Base-by-base conservation (phyloP, 2,329 filamentous ascomycete genomes). In the Fusarium sp. region DNA sequence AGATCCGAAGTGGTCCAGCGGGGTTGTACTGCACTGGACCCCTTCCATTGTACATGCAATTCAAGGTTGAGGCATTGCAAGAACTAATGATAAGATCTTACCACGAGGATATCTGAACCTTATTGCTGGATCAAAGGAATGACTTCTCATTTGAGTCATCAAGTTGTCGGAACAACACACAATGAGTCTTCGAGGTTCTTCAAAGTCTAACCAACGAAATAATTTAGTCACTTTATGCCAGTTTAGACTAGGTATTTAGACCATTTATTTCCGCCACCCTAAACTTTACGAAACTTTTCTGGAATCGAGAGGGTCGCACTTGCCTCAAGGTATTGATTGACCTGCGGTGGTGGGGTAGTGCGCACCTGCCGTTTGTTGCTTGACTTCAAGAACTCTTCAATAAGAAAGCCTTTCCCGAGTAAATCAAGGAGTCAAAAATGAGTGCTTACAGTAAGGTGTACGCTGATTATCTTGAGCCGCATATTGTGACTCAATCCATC, bases 1-100 rank as follows among this genome's bases (percentile, higher is more conserved):
- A 55, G 43, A 44, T 62, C 49, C n/a, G 48, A 73, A 56, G 18
- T 49, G 62, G 70, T 44, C 61, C 72, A 73, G 70, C 31, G 70
- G 68, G 51, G 59, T 28, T 42, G n/a, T 43, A 21, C 4, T 18
- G 18, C 7, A 13, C 46, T 50, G 30, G 21, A 50, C 46, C 46
- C 46, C 46, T 50, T 30, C 46, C 46, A 34, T 9, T 44, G 34
- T 37, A 18, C 18, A n/a, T 37, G 34, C 18, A 6, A 37, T n/a
- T 37, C 34, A 37, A 37, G 34, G 18, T 37, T 11, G 7, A n/a
- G 34, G 34, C 6, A 37, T 37, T 11, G 10, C 6, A 18, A n/a
- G 34, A 37, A 7, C 18, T 37, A 10, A 23, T 21, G 11, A n/a
- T 50, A 12, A 7, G 8, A 12, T 48, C n/a, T 16, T 50, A 16